Evolutionary conservation across 768 basidiomycete genomes (phyloP).

Genomic region (Podaxis sp.): DNA sequence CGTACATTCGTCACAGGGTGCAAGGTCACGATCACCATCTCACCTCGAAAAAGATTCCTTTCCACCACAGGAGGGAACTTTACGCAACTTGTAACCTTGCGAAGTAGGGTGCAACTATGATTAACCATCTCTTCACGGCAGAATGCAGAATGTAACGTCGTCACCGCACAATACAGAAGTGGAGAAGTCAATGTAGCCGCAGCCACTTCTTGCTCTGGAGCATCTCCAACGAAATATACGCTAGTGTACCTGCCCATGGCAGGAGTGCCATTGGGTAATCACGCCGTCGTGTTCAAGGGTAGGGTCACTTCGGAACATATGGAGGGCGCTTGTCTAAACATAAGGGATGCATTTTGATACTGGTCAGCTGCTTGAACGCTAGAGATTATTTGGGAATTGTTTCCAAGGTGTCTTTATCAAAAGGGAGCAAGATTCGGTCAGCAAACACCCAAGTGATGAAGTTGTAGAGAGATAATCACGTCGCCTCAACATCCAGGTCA

Average conservation of each 20-base stretch:
- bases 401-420: constrained; percentile 3
- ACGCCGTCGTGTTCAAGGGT: neutral
- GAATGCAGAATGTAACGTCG: too few species aligned
- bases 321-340: too few species aligned
- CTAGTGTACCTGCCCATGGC: neutral
- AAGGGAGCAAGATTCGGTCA: neutral
- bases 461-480: neutral
- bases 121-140: neutral
- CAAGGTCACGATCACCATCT: constrained; percentile 1
- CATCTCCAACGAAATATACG: neutral
- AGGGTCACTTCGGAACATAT: neutral
- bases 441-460: neutral
- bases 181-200: neutral
- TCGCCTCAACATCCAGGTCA: neutral
- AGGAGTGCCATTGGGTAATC: neutral
- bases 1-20: constrained; percentile 7
- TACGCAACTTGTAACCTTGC: neutral
- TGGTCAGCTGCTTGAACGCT: neutral
- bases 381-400: neutral
- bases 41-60: neutral
- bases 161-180: neutral
- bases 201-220: neutral
- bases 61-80: neutral
- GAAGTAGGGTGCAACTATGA: neutral
- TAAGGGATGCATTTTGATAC: neutral